phyloP scores from a whole-genome alignment of 75 land plant genomes.

The Ceratopteris richardii region DNA sequence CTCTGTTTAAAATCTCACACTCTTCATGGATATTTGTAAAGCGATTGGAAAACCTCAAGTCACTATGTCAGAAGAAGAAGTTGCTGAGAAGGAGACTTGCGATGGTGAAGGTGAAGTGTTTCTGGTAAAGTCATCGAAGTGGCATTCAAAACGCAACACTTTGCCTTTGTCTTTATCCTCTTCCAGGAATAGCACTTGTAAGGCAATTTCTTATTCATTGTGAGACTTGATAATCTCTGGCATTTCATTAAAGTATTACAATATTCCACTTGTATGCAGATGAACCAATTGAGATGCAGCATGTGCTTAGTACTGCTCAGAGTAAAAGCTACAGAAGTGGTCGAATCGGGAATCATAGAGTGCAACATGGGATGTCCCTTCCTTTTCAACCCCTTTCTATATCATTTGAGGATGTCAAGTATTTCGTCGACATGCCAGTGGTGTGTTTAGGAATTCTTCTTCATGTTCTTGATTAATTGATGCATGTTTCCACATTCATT shows the following conservation, averaged over 20 bases:
- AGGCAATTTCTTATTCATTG: background rate
- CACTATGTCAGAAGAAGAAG: slow-evolving; percentile 24
- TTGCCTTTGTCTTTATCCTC: slow-evolving; percentile 1
- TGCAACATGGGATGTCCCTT: slow-evolving; percentile 53
- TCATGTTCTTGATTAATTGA: slow-evolving; percentile 1
- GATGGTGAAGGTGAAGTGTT: slow-evolving; percentile 3
- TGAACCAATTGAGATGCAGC: slow-evolving; percentile 4
- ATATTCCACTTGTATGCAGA: slow-evolving; percentile 5
- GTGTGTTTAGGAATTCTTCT: slow-evolving; percentile 18
- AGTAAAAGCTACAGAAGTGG: background rate
- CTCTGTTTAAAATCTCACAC: background rate
- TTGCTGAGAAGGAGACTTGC: slow-evolving; percentile 20
- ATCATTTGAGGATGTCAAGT: slow-evolving; percentile 56
- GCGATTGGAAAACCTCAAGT: slow-evolving; percentile 39
- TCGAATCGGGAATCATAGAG: background rate
- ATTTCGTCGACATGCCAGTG: slow-evolving; percentile 85
- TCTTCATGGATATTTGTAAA: background rate
- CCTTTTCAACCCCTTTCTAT: slow-evolving; percentile 61
- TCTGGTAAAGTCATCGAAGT: background rate
- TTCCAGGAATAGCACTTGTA: background rate
- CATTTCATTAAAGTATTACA: too few species aligned
- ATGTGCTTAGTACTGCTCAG: background rate
- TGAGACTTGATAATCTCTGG: background rate
- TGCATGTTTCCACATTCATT: background rate
- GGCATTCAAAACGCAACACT: background rate